Evolutionary conservation across 768 basidiomycete species (phyloP).

Genomic region (Strobilomyces dryophilus): DNA sequence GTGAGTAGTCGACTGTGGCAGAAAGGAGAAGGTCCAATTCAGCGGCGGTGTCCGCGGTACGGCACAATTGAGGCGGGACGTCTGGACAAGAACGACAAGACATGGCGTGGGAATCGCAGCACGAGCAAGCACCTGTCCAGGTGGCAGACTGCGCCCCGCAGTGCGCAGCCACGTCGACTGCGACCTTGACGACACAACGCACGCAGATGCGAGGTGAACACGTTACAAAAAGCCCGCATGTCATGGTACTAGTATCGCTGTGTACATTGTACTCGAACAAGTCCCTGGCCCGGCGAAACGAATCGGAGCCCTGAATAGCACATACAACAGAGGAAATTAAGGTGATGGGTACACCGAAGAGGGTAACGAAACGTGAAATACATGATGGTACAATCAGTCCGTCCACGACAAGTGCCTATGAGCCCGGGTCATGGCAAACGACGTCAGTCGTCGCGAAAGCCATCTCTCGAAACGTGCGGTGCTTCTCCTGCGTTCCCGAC

Average conservation of each 20-base stretch:
- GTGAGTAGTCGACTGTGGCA: neutral
- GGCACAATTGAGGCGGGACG: too few species aligned
- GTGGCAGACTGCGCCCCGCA: too few species aligned
- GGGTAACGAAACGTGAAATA: constrained; percentile 10
- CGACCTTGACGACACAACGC: too few species aligned
- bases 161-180: too few species aligned
- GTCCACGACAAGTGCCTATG: constrained; percentile 6
- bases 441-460: constrained; percentile 26
- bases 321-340: neutral
- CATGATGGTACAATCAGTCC: constrained; percentile 6
- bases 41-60: neutral
- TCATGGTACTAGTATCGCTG: neutral
- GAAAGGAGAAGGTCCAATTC: too few species aligned
- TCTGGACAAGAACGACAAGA: too few species aligned
- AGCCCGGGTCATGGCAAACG: constrained; percentile 9
- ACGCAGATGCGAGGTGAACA: neutral
- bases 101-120: too few species aligned
- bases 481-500: neutral
- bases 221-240: neutral
- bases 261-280: neutral
- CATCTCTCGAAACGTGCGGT: constrained; percentile 14
- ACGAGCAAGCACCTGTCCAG: too few species aligned
- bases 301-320: neutral
- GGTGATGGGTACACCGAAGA: constrained; percentile 2
- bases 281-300: neutral